These are phyloP conservation scores for Colletotrichum eleusines DNA, from an alignment of 2,329 filamentous ascomycete species.

Conservation along the genomic window DNA sequence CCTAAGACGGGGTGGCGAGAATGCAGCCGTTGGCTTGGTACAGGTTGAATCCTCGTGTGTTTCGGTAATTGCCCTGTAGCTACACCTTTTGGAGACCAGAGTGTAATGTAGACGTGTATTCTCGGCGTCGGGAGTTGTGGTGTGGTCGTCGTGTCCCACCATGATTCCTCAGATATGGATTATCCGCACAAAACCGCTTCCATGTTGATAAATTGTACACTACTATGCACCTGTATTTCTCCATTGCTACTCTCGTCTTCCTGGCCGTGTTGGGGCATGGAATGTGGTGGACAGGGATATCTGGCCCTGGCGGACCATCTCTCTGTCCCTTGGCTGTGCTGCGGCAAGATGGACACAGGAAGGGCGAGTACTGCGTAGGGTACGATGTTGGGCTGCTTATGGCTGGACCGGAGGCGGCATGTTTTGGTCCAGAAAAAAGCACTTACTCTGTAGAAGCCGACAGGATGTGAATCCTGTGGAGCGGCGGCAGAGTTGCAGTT, in stretches of 20 bases:
- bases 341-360: constrained; percentile 18
- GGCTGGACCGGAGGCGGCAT: constrained; percentile 18
- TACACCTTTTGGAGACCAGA: not conserved
- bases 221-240: too few relatives aligned
- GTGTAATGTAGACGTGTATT: not conserved
- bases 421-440: constrained; percentile 17
- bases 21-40: constrained; percentile 9
- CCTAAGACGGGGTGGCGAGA: constrained; percentile 12
- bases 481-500: constrained; percentile 37
- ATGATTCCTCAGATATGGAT: constrained; percentile 23
- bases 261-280: not conserved
- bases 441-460: constrained; percentile 20
- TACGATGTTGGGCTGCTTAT: constrained; percentile 14
- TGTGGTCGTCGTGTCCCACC: constrained; percentile 13
- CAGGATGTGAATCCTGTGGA: constrained; percentile 35
- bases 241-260: not conserved
- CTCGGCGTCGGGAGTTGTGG: not conserved
- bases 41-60: not conserved
- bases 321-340: constrained; percentile 15
- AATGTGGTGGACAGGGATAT: constrained; percentile 10
- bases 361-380: constrained; percentile 14
- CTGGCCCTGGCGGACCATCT: constrained; percentile 9
- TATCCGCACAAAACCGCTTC: not conserved
- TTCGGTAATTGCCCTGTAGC: not conserved
- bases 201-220: constrained; percentile 10